Percentiles rank a stretch among this genome's conserved stretches.
Evolutionary conservation across 2,329 filamentous ascomycete genomes (phyloP).

Genomic region (Colletotrichum zoysiae): DNA sequence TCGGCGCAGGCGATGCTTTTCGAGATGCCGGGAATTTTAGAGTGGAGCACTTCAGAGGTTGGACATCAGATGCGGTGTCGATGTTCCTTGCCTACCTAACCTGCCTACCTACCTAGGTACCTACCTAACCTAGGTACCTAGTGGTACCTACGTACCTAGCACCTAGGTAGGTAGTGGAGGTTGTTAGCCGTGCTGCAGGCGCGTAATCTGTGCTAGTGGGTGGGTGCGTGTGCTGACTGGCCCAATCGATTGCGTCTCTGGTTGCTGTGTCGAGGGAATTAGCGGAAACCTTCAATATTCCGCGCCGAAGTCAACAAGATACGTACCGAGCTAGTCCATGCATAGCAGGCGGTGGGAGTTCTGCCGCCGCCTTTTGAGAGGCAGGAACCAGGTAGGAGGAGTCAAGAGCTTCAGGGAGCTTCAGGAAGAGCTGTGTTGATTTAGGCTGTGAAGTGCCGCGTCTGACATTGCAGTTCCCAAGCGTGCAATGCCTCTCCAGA

Average conservation of each 20-base stretch:
- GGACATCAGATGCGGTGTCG: constrained; percentile 2
- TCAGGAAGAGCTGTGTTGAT: constrained; percentile 7
- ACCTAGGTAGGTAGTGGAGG: neutral
- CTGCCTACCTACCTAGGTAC: too few relatives aligned
- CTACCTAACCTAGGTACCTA: too few relatives aligned
- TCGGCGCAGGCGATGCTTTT: constrained; percentile 31
- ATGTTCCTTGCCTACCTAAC: neutral
- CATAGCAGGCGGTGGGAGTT: constrained; percentile 24
- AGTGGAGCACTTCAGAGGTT: constrained; percentile 33
- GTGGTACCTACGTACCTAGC: too few relatives aligned
- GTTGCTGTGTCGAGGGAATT: constrained; percentile 25
- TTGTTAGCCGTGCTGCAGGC: constrained; percentile 15
- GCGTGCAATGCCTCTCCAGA: neutral
- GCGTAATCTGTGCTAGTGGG: constrained; percentile 11
- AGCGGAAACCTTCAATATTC: constrained; percentile 16
- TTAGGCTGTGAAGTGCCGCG: constrained; percentile 13
- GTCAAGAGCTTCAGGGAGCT: constrained; percentile 5
- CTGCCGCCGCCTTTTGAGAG: constrained; percentile 8
- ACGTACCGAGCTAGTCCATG: neutral
- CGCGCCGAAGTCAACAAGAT: constrained; percentile 33
- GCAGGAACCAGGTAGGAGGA: neutral
- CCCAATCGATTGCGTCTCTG: constrained; percentile 22
- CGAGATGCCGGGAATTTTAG: constrained; percentile 42
- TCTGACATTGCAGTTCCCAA: constrained; percentile 1
- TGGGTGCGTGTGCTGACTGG: constrained; percentile 6